phyloP scores from a whole-genome alignment of 2,329 filamentous ascomycete species.

The Beauveria caledonica region DNA sequence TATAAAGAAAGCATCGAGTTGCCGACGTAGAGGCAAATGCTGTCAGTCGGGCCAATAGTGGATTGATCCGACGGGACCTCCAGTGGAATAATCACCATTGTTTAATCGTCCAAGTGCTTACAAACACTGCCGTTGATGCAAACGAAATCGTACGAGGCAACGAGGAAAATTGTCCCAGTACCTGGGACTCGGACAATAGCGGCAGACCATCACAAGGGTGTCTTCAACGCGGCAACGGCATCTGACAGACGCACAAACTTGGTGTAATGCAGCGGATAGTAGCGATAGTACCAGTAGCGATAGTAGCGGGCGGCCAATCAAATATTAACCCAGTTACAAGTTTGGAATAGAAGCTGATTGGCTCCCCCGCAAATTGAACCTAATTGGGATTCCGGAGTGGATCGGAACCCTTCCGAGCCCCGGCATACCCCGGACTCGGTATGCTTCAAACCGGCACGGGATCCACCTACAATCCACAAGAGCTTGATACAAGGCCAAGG shows the following conservation, averaged over 20 bases:
- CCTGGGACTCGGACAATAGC: no score
- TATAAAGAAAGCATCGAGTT: not conserved
- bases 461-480: not conserved
- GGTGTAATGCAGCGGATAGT: not conserved
- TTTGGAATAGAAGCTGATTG: no score
- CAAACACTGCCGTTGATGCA: not conserved
- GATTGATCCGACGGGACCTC: not conserved
- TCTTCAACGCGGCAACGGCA: not conserved
- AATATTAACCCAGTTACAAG: not conserved
- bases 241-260: not conserved
- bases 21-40: not conserved
- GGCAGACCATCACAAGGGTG: no score
- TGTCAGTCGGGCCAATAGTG: not conserved
- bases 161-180: no score
- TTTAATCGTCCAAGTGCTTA: not conserved
- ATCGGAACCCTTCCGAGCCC: not conserved
- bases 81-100: no score
- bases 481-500: not conserved
- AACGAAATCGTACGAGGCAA: no score
- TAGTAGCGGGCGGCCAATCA: not conserved
- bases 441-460: not conserved
- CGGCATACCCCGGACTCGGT: not conserved
- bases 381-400: not conserved
- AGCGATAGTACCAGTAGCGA: no score
- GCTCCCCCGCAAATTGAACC: not conserved